Conservation (phyloP, 2,329 filamentous ascomycete species). For the Macrophomina pseudophaseolina region DNA sequence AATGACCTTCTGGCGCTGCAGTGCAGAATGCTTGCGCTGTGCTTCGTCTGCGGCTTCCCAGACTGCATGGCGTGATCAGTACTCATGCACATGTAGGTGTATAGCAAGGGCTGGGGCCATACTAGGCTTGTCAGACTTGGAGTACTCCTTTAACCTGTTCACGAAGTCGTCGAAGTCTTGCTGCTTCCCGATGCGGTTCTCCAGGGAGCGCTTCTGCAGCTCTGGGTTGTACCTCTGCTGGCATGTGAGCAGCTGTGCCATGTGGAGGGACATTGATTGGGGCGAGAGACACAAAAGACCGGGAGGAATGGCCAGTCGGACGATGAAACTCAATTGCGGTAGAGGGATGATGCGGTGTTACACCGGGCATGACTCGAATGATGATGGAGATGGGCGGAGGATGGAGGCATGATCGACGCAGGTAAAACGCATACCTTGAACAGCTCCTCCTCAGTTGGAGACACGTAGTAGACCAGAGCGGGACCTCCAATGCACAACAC, state of each 20-base stretch:
- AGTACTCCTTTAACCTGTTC: constrained; percentile 80
- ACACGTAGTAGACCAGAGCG: constrained; percentile 77
- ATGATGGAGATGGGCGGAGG: background rate
- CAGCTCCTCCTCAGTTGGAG: constrained; percentile 88
- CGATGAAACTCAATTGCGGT: background rate
- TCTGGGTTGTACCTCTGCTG: constrained; percentile 87
- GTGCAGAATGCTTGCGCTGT: constrained; percentile 20
- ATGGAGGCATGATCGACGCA: constrained; percentile 5
- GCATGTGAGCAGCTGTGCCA: background rate
- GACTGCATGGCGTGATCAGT: constrained; percentile 16
- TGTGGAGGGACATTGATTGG: background rate
- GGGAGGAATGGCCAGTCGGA: background rate
- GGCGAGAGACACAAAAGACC: background rate
- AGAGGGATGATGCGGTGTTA: background rate
- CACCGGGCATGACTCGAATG: background rate
- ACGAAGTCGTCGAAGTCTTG: constrained; percentile 93
- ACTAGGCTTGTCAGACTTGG: constrained; percentile 92
- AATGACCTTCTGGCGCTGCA: constrained; percentile 35
- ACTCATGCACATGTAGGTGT: background rate
- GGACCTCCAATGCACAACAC: constrained; percentile 82
- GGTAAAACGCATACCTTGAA: constrained; percentile 61
- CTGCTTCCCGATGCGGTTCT: constrained; percentile 74
- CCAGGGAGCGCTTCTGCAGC: constrained; percentile 85
- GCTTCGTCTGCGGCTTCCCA: constrained; percentile 29
- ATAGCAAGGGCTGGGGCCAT: constrained; percentile 43